Evolutionary conservation across 2,329 filamentous ascomycete genomes (phyloP).

Genomic region (Hirsutella rhossiliensis): DNA sequence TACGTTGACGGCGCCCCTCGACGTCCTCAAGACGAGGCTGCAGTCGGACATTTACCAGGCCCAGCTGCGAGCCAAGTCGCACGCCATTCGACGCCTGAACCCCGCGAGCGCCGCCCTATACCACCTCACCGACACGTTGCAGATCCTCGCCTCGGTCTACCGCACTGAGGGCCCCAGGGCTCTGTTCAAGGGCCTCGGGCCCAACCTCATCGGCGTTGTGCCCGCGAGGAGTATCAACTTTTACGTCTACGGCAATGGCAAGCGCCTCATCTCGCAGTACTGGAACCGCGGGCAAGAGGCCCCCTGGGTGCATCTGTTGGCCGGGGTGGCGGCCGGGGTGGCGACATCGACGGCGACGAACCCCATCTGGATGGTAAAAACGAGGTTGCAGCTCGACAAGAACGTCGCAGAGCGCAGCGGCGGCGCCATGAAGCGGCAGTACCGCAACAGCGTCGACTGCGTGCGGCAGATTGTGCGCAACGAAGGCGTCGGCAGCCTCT

Average conservation of each 20-base stretch:
- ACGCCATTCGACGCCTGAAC: slow-evolving; percentile 37
- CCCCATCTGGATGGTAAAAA: slow-evolving; percentile 95
- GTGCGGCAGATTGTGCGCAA: slow-evolving; percentile 67
- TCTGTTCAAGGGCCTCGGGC: slow-evolving; percentile 85
- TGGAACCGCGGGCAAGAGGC: slow-evolving; percentile 60
- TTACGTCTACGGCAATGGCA: slow-evolving; percentile 85
- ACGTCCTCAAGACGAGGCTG: slow-evolving; percentile 84
- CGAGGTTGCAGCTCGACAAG: slow-evolving; percentile 82
- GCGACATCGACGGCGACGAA: slow-evolving; percentile 86
- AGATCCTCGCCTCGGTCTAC: slow-evolving; percentile 74
- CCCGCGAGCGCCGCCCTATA: slow-evolving; percentile 54
- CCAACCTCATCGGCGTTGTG: slow-evolving; percentile 81
- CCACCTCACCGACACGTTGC: slow-evolving; percentile 75
- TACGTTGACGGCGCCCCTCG: slow-evolving; percentile 84
- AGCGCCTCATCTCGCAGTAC: slow-evolving; percentile 64
- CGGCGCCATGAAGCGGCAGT: slow-evolving; percentile 48
- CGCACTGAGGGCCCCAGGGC: slow-evolving; percentile 72
- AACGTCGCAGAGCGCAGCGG: slow-evolving; percentile 53
- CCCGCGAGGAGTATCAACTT: slow-evolving; percentile 89
- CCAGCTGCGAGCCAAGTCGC: slow-evolving; percentile 54
- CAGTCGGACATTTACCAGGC: slow-evolving; percentile 92
- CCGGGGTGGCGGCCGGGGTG: slow-evolving; percentile 68
- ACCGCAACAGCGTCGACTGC: slow-evolving; percentile 83
- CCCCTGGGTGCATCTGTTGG: slow-evolving; percentile 65
- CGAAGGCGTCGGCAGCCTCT: slow-evolving; percentile 73